Conservation (phyloP, 164 flowering plant species). For the Annona cherimola region DNA sequence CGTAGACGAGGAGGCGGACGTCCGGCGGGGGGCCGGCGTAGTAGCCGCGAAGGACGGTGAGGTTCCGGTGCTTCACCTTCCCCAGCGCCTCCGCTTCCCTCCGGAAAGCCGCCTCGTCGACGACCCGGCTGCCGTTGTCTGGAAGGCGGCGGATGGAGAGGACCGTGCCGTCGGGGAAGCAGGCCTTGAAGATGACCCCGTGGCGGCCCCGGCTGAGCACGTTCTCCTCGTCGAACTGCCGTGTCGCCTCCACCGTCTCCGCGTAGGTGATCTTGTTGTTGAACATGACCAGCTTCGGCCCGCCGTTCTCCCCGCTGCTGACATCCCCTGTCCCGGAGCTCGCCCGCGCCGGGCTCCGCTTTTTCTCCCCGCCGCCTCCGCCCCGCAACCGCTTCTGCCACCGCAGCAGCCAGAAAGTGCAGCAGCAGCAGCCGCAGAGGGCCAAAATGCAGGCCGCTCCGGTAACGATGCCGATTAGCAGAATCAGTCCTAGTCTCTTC, state of each 20-base stretch:
- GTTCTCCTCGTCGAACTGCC: conserved; percentile 88
- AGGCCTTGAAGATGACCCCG: conserved; percentile 78
- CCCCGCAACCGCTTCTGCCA: conserved; percentile 53
- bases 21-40: conserved; percentile 67
- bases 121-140: conserved; percentile 25
- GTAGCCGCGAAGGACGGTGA: conserved; percentile 91
- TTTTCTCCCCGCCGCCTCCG: conserved; percentile 54
- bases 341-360: conserved; percentile 51
- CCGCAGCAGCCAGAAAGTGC: conserved; percentile 43
- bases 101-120: conserved; percentile 43
- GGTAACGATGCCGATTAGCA: conserved; percentile 40
- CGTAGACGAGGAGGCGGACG: conserved; percentile 67
- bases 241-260: conserved; percentile 76
- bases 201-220: conserved; percentile 62
- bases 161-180: conserved; percentile 69
- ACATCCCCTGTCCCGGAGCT: conserved; percentile 55
- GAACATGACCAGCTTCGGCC: conserved; percentile 81
- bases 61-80: conserved; percentile 68
- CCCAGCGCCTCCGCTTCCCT: conserved; percentile 81
- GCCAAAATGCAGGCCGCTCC: conserved; percentile 41
- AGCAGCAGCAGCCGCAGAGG: conserved; percentile 62
- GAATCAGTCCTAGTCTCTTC: conserved; percentile 47
- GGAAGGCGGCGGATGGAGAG: conserved; percentile 73
- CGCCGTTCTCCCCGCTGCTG: conserved; percentile 55
- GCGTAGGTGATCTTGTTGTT: conserved; percentile 60